Conservation (phyloP, 805 yeast genomes). For the Sugiyamaella boreocaroliniensis region DNA sequence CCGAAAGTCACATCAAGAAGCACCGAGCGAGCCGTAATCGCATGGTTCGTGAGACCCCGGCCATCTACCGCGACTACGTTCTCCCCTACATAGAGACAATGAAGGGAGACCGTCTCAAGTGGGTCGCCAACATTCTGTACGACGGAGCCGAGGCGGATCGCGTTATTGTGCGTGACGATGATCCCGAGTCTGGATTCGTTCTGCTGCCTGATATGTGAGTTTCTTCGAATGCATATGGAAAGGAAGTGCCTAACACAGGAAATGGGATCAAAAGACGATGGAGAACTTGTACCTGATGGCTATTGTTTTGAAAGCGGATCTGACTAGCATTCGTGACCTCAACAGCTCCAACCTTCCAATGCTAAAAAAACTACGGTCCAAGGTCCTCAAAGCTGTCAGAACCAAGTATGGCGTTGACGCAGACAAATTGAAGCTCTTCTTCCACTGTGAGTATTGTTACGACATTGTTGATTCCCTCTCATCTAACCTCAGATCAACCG, state of each 20-base stretch:
- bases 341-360: slow-evolving; percentile 52
- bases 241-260: slow-evolving; percentile 31
- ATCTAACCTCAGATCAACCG: slow-evolving; percentile 58
- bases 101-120: slow-evolving; percentile 70
- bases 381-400: slow-evolving; percentile 44
- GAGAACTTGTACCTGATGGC: slow-evolving; percentile 72
- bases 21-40: slow-evolving; percentile 55
- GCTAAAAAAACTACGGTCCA: slow-evolving; percentile 42
- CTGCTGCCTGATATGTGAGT: slow-evolving; percentile 76
- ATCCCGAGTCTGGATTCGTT: slow-evolving; percentile 51
- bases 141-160: slow-evolving; percentile 81
- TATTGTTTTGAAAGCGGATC: slow-evolving; percentile 61
- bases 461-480: not conserved
- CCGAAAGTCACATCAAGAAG: slow-evolving; percentile 74
- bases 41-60: slow-evolving; percentile 74
- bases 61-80: slow-evolving; percentile 53
- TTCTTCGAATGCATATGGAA: too few relatives aligned
- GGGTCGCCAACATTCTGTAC: slow-evolving; percentile 82
- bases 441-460: slow-evolving; percentile 46
- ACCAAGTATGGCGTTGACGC: slow-evolving; percentile 41
- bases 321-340: slow-evolving; percentile 72
- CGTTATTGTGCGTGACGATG: slow-evolving; percentile 61
- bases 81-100: slow-evolving; percentile 70
- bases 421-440: slow-evolving; percentile 64
- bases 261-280: slow-evolving; percentile 77